Percentiles rank a stretch among this genome's conserved stretches.
These are phyloP conservation scores for Brettanomyces nanus DNA, from an alignment of 805 yeast genomes.

Conservation along the genomic window DNA sequence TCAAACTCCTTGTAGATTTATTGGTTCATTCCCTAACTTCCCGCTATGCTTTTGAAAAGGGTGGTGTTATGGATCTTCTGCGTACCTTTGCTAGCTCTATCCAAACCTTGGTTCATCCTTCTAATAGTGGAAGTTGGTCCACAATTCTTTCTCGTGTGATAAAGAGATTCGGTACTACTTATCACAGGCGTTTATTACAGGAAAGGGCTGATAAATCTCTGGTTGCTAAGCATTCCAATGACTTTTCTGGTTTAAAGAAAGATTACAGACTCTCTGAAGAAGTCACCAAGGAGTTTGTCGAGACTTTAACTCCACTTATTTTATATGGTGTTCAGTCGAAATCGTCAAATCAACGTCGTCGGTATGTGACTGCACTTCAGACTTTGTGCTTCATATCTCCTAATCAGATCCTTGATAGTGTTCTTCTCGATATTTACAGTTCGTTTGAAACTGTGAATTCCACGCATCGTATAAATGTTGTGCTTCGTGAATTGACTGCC, in stretches of 20 bases:
- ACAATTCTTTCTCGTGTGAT: conserved; percentile 56
- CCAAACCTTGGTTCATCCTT: conserved; percentile 83
- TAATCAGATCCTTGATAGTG: conserved; percentile 38
- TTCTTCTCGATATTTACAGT: conserved; percentile 68
- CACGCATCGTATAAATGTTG: conserved; percentile 71
- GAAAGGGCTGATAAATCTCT: conserved; percentile 35
- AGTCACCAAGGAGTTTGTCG: conserved; percentile 15
- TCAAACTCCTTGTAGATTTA: conserved; percentile 26
- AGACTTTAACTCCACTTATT: conserved; percentile 46
- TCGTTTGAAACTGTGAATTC: conserved; percentile 59
- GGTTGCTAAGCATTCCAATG: conserved; percentile 13
- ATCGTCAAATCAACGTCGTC: conserved; percentile 42
- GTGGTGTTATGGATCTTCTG: conserved; percentile 45
- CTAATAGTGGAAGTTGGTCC: conserved; percentile 90
- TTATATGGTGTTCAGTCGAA: conserved; percentile 76
- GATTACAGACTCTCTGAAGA: conserved; percentile 17
- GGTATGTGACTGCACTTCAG: conserved; percentile 51
- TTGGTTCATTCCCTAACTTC: conserved; percentile 61
- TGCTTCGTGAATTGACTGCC: conserved; percentile 59
- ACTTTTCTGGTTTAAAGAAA: conserved; percentile 19
- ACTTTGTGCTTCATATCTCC: conserved; percentile 61
- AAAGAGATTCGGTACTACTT: conserved; percentile 49
- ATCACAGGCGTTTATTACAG: conserved; percentile 46
- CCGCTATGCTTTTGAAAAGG: conserved; percentile 28
- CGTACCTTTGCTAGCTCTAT: conserved; percentile 56